A percentile compares a stretch with the other conserved stretches of the same genome.
Conservation (phyloP, 805 yeast genomes). For the Kodamaea neixiangensis region DNA sequence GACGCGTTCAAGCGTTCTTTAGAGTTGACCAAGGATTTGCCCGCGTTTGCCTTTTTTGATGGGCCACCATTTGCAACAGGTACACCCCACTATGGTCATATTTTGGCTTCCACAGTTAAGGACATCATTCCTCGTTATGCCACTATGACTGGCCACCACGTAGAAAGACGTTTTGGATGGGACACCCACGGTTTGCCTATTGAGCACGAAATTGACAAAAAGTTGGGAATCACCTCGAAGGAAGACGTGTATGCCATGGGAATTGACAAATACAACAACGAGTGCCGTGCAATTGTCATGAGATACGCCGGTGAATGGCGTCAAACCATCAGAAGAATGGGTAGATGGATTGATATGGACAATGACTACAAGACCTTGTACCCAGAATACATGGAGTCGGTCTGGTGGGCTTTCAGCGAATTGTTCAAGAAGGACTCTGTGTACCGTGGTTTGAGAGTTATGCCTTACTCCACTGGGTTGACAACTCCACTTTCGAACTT, state of each 20-base stretch:
- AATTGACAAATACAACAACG: slow-evolving; percentile 88
- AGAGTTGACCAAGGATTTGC: slow-evolving; percentile 79
- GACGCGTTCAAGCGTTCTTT: slow-evolving; percentile 91
- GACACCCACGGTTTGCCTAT: slow-evolving; percentile 99
- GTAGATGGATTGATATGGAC: slow-evolving; percentile 99
- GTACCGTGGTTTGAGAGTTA: slow-evolving; percentile 93
- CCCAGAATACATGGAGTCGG: slow-evolving; percentile 96
- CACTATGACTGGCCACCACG: slow-evolving; percentile 94
- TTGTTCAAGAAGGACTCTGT: slow-evolving; percentile 83
- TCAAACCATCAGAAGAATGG: slow-evolving; percentile 86
- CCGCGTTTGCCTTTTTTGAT: slow-evolving; percentile 91
- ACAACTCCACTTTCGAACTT: slow-evolving; percentile 96
- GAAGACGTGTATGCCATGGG: slow-evolving; percentile 95
- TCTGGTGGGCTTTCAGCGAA: slow-evolving; percentile 98
- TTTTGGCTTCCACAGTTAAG: slow-evolving; percentile 93
- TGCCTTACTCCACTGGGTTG: slow-evolving; percentile 98
- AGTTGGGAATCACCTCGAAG: slow-evolving; percentile 87
- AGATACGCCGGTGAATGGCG: slow-evolving; percentile 96
- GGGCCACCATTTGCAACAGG: slow-evolving; percentile 99
- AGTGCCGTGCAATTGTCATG: slow-evolving; percentile 97
- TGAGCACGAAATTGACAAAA: slow-evolving; percentile 98
- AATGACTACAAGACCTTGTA: slow-evolving; percentile 96
- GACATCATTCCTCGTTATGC: slow-evolving; percentile 98
- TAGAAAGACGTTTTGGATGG: slow-evolving; percentile 99
- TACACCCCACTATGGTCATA: slow-evolving; percentile 98